These are phyloP conservation scores for Ehretia macrophylla DNA, from an alignment of 257 asterid genomes.

Conservation along the genomic window DNA sequence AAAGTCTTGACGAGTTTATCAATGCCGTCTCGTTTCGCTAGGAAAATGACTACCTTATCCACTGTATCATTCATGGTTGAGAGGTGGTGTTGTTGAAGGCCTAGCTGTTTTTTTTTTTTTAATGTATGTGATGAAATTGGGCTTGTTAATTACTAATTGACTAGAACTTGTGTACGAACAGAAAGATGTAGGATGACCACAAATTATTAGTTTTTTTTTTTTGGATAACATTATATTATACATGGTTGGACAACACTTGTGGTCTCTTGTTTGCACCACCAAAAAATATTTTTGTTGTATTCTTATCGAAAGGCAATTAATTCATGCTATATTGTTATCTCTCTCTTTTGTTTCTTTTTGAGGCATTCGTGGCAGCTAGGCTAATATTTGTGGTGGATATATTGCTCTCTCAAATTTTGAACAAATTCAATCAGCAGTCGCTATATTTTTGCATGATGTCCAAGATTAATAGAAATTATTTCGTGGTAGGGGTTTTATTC, in stretches of 20 bases:
- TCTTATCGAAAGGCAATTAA: too few species aligned
- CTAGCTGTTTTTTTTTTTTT: background rate
- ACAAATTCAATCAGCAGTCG: too few species aligned
- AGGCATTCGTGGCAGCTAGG: too few species aligned
- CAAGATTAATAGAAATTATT: too few species aligned
- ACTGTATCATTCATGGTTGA: slow-evolving; percentile 61
- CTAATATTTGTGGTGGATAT: too few species aligned
- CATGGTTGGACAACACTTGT: background rate
- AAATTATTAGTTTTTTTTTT: too few species aligned
- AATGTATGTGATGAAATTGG: background rate
- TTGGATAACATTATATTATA: background rate
- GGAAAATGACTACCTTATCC: slow-evolving; percentile 76
- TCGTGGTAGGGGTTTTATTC: too few species aligned
- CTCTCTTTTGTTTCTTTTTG: too few species aligned
- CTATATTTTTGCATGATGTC: too few species aligned
- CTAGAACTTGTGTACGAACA: background rate
- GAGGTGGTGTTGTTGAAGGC: background rate
- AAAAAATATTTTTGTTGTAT: too few species aligned
- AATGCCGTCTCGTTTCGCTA: slow-evolving; percentile 90
- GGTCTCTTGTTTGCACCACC: background rate
- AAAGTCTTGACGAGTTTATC: slow-evolving; percentile 92
- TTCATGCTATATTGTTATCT: too few species aligned
- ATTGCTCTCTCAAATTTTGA: too few species aligned
- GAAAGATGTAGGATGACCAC: background rate
- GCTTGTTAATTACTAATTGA: background rate